Evolutionary conservation across 495 filamentous ascomycete genomes (phyloP), one percentile per base, ranked within the genome.

Genomic region (Beverwykella pulmonaria): DNA sequence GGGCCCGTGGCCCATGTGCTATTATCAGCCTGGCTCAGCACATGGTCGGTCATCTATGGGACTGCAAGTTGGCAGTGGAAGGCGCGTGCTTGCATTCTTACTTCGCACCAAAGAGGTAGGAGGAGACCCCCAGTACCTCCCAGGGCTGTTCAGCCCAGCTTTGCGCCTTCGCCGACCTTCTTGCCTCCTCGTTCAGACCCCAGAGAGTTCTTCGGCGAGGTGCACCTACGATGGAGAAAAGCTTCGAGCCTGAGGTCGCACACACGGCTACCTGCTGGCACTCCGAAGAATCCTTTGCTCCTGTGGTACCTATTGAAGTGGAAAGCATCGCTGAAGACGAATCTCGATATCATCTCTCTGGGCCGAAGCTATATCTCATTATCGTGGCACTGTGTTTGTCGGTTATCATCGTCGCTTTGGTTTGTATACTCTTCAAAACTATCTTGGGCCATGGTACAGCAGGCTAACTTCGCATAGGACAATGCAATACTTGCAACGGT

Each of bases 321-420:
- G 39, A 9, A 44, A 44, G 9, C 39, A 9, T 44, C 17, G 15
- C 8, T 23, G 48, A 29, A 6, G 57, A 48, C 22, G 57, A 50
- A 23, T 4, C 57, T 27, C 75, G 70, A 69, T 34, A 60, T 22
- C 70, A 77, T 69, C 73, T 76, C 36, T 77, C 63, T 44, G 73
- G 74, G 7, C 61, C 65, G 29, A 75, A 73, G 63, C 74, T 79
- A 69, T 75, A 69, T 72, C 67, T 69, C 19, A 72, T 77, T 52
- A 23, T 74, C 17, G 65, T 75, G 29, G 57, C 68, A 48, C 59
- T 77, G 59, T 71, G 77, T 67, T 26, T 61, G 4, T 61, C 59
- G 15, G 46, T 53, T 5, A 52, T 61, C 2, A 44, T 50, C n/a
- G 59, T 61, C 29, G 59, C 59, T 6, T 27, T 61, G 59, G 59